A percentile compares a stretch with the other conserved stretches of the same genome.
Conservation (phyloP, 1,284 basidiomycete species). For the Schizophyllum amplum region DNA sequence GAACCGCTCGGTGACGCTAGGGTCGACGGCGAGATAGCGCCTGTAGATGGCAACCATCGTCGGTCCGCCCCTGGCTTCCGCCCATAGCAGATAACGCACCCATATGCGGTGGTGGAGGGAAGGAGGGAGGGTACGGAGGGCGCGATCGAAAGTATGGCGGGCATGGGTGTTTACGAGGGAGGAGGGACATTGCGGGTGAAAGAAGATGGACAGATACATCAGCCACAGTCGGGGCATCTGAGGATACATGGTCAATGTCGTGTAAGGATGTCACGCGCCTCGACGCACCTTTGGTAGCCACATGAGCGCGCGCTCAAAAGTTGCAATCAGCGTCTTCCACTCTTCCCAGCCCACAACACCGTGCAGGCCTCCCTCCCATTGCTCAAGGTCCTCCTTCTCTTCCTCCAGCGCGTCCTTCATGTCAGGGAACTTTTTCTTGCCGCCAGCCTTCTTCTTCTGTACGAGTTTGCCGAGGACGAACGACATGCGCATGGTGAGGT, state of each 20-base stretch:
- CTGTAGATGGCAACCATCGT: conserved; percentile 86
- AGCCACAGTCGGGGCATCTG: conserved; percentile 94
- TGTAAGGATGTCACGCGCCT: conserved; percentile 3
- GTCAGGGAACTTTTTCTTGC: conserved; percentile 81
- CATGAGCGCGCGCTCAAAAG: conserved; percentile 89
- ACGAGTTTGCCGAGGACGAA: conserved; percentile 78
- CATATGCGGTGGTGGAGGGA: conserved; percentile 93
- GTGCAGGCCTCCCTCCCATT: conserved; percentile 84
- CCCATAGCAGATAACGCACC: conserved; percentile 93
- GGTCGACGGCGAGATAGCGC: conserved; percentile 83
- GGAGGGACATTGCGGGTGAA: conserved; percentile 86
- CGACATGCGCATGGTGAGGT: conserved; percentile 76
- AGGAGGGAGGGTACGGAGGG: conserved; percentile 88
- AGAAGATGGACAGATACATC: conserved; percentile 85
- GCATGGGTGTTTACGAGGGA: conserved; percentile 85
- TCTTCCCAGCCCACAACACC: conserved; percentile 88
- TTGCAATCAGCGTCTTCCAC: conserved; percentile 85
- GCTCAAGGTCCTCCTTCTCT: conserved; percentile 67
- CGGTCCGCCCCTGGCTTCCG: conserved; percentile 77
- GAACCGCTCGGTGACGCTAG: conserved; percentile 81
- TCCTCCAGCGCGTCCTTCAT: conserved; percentile 86
- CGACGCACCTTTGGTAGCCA: conserved; percentile 82
- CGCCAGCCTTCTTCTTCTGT: conserved; percentile 70
- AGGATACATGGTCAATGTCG: conserved; percentile 8
- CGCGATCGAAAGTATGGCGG: conserved; percentile 90